Conservation (phyloP, 768 basidiomycete genomes). For the Mycena sanguinolenta region DNA sequence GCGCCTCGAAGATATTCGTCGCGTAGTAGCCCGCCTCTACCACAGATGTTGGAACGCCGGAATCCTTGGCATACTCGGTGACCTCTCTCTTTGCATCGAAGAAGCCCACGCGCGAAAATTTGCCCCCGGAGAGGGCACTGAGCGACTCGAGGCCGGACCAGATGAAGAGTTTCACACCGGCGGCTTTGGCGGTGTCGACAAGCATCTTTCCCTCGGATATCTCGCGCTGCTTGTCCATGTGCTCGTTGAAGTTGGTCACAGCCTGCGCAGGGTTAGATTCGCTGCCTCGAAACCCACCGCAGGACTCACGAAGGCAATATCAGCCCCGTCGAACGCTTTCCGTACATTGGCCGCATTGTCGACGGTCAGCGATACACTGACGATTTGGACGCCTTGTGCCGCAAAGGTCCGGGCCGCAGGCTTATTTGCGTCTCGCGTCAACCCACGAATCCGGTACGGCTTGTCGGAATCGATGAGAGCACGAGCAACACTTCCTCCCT, state of each 20-base stretch:
- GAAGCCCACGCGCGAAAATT: constrained; percentile 11
- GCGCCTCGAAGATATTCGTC: constrained; percentile 24
- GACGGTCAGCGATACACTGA: constrained; percentile 23
- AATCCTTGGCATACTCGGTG: constrained; percentile 24
- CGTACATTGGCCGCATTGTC: constrained; percentile 16
- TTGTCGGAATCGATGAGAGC: constrained; percentile 29
- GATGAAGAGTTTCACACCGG: constrained; percentile 24
- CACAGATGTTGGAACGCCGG: constrained; percentile 24
- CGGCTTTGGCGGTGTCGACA: constrained; percentile 17
- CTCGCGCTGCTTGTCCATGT: constrained; percentile 27
- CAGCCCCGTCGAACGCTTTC: constrained; percentile 27
- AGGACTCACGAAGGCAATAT: constrained; percentile 24
- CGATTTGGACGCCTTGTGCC: constrained; percentile 24
- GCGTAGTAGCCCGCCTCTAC: constrained; percentile 28
- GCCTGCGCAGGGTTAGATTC: constrained; percentile 2
- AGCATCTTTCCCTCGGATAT: constrained; percentile 31
- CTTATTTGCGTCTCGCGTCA: constrained; percentile 26
- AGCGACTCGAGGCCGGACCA: constrained; percentile 31
- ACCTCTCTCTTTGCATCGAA: constrained; percentile 29
- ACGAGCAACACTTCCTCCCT: constrained; percentile 25
- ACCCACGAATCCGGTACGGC: constrained; percentile 24
- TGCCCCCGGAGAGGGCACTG: constrained; percentile 21
- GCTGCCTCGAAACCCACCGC: background rate
- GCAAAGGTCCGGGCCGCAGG: constrained; percentile 22
- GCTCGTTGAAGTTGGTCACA: constrained; percentile 32